A percentile compares a stretch with the other conserved stretches of the same genome.
Conservation (phyloP, 805 yeast species). For the Yarrowia keelungensis region DNA sequence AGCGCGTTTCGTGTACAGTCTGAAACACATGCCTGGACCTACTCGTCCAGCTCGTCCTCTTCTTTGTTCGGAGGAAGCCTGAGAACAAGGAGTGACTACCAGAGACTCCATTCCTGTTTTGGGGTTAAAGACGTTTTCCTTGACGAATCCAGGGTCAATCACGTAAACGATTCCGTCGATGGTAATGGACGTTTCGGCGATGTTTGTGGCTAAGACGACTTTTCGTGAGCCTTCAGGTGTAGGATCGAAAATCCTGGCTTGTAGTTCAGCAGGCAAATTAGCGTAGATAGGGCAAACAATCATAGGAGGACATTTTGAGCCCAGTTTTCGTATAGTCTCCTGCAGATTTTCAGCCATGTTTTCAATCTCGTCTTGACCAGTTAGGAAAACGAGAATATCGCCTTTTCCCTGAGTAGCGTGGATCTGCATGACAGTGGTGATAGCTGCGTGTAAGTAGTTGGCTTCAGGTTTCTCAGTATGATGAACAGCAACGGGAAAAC, state of each 20-base stretch:
- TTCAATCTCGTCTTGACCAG: constrained; percentile 97
- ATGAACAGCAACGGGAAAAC: constrained; percentile 85
- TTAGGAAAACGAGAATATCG: constrained; percentile 83
- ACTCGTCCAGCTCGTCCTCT: constrained; percentile 98
- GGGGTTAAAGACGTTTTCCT: constrained; percentile 86
- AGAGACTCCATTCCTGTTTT: constrained; percentile 90
- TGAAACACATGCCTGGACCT: constrained; percentile 92
- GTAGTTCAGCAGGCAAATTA: constrained; percentile 88
- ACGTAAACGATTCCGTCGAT: constrained; percentile 93
- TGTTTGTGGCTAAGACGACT: constrained; percentile 92
- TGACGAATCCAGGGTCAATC: constrained; percentile 93
- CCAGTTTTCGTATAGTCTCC: constrained; percentile 71
- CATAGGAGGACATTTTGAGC: constrained; percentile 67
- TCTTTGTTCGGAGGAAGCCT: constrained; percentile 95
- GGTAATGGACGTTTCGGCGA: constrained; percentile 96
- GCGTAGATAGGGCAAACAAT: constrained; percentile 88
- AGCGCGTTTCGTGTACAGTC: constrained; percentile 88
- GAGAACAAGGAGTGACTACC: constrained; percentile 83
- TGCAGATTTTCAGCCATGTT: constrained; percentile 69
- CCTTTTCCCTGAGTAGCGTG: constrained; percentile 85
- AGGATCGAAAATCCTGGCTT: constrained; percentile 85
- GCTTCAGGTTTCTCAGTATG: constrained; percentile 84
- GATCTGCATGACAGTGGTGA: constrained; percentile 85
- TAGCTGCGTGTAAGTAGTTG: constrained; percentile 82
- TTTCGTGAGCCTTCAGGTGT: constrained; percentile 84